Conservation (phyloP, 2,329 filamentous ascomycete genomes). For the Tolypocladium capitatum region DNA sequence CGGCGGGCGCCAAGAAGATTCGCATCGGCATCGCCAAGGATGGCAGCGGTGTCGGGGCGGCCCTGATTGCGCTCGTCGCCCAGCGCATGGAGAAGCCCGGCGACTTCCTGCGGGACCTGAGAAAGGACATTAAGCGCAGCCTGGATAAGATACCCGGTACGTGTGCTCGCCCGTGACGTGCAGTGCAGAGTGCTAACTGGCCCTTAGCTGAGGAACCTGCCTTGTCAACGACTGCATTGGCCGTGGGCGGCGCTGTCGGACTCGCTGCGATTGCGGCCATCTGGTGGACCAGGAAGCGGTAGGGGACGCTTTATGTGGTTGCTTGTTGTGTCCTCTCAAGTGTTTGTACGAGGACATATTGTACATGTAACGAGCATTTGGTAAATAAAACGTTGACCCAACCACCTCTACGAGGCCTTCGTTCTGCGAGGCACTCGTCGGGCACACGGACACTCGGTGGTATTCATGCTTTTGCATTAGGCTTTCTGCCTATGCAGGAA, state of each 20-base stretch:
- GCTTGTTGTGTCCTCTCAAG: not conserved
- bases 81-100: conserved; percentile 46
- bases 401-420: not conserved
- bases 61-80: conserved; percentile 84
- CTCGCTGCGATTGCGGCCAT: conserved; percentile 23
- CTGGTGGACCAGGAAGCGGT: conserved; percentile 21
- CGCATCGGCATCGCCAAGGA: conserved; percentile 95
- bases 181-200: conserved; percentile 9
- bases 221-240: conserved; percentile 16
- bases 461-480: not conserved
- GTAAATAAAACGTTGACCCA: not conserved
- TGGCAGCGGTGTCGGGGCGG: conserved; percentile 71
- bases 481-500: not conserved
- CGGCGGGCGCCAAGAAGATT: conserved; percentile 68
- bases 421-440: not conserved
- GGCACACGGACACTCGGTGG: not conserved
- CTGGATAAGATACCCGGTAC: conserved; percentile 20
- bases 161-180: conserved; percentile 2
- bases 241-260: conserved; percentile 22
- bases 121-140: conserved; percentile 23
- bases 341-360: conserved; percentile 2
- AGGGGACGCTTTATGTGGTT: not conserved
- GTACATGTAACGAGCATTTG: not conserved
- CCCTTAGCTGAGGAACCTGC: conserved; percentile 16
- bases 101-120: conserved; percentile 29